phyloP scores from a whole-genome alignment of 2,329 filamentous ascomycete genomes.

The Botrytis paeoniae region DNA sequence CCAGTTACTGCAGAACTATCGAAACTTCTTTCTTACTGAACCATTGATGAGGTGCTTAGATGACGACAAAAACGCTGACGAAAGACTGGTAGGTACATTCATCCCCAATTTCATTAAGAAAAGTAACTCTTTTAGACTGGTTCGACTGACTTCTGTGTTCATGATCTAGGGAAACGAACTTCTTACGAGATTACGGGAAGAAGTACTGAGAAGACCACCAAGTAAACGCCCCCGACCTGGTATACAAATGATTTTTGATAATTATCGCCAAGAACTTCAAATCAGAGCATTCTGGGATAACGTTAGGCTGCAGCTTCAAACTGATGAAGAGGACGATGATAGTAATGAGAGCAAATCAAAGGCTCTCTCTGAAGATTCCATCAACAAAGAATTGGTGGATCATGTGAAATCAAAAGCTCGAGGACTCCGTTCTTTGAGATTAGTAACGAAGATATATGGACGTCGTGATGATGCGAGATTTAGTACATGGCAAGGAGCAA shows the following conservation, averaged over 20 bases:
- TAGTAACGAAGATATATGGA: conserved; percentile 4
- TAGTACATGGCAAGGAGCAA: not conserved
- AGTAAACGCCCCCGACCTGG: not conserved
- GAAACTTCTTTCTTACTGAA: conserved; percentile 23
- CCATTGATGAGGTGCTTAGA: conserved; percentile 27
- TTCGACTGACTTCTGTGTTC: not conserved
- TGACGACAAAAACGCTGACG: conserved; percentile 16
- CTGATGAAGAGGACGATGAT: conserved; percentile 8
- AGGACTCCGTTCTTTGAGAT: not conserved
- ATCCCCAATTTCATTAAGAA: not conserved
- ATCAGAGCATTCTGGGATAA: conserved; percentile 29
- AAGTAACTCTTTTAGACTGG: too few relatives aligned
- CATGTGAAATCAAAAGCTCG: not conserved
- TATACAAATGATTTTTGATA: not conserved
- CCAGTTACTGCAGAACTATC: conserved; percentile 24
- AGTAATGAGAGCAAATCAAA: not conserved
- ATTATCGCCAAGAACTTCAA: conserved; percentile 21
- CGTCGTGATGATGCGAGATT: not conserved
- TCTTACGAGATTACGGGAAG: conserved; percentile 20
- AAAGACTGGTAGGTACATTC: not conserved
- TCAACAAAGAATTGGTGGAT: not conserved
- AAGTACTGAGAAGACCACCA: conserved; percentile 18
- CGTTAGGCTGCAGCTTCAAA: conserved; percentile 23
- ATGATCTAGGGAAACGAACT: conserved; percentile 15
- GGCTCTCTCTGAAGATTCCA: not conserved